Evolutionary conservation across 306 rosid species (phyloP).

Genomic region (Senna siamea): DNA sequence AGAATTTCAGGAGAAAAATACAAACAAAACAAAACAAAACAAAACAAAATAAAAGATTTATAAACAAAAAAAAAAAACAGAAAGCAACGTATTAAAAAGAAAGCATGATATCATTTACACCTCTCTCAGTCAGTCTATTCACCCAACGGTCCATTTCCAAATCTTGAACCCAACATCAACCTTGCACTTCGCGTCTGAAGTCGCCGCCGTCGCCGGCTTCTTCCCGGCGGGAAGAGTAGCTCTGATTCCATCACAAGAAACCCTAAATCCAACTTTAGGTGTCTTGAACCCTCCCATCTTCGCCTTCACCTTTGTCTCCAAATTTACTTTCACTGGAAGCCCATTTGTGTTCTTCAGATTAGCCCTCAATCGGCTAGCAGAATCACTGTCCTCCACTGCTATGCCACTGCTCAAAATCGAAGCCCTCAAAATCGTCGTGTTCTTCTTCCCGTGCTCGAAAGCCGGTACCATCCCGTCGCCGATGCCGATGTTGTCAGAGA

Average conservation of each 20-base stretch:
- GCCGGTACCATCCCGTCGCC: constrained; percentile 46
- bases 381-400: constrained; percentile 34
- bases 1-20: neutral
- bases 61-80: no score
- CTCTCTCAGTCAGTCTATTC: no score
- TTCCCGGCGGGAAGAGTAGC: constrained; percentile 62
- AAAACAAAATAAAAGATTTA: constrained; percentile 13
- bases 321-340: constrained; percentile 53
- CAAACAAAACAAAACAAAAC: neutral
- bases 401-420: constrained; percentile 39
- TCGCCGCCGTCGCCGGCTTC: constrained; percentile 64
- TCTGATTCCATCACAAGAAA: constrained; percentile 67
- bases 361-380: constrained; percentile 44
- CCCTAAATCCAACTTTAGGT: constrained; percentile 65
- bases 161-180: constrained; percentile 78
- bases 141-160: constrained; percentile 80
- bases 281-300: constrained; percentile 63
- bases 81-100: no score
- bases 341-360: constrained; percentile 63
- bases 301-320: constrained; percentile 76
- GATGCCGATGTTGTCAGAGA: constrained; percentile 34
- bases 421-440: constrained; percentile 62
- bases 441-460: constrained; percentile 62
- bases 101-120: no score
- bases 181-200: constrained; percentile 60